These are phyloP conservation scores for Cytospora piceae DNA, from an alignment of 2,329 filamentous ascomycete genomes.

Conservation along the genomic window DNA sequence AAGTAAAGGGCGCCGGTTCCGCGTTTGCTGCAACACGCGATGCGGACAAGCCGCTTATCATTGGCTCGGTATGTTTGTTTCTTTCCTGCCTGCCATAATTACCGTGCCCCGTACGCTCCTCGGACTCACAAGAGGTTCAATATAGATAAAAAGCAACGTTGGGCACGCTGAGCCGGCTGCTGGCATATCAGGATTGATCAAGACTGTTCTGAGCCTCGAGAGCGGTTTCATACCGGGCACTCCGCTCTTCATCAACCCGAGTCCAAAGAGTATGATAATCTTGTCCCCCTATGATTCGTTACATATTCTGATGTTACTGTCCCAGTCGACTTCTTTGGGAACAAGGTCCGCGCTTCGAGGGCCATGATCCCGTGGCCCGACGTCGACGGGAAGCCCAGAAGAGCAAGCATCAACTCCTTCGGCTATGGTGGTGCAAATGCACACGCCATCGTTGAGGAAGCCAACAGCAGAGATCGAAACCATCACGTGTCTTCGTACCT, in stretches of 20 bases:
- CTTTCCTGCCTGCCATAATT: too few relatives aligned
- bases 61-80: conserved; percentile 29
- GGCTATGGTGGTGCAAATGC: background rate
- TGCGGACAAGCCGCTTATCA: conserved; percentile 1
- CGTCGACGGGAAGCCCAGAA: too few relatives aligned
- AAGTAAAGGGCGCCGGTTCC: conserved; percentile 32
- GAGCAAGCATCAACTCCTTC: background rate
- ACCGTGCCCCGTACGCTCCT: too few relatives aligned
- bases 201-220: conserved; percentile 31
- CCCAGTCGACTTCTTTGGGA: conserved; percentile 10
- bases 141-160: conserved; percentile 34
- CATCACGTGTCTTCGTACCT: conserved; percentile 17
- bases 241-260: conserved; percentile 27
- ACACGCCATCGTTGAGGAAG: conserved; percentile 1
- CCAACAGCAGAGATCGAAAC: background rate
- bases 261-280: conserved; percentile 24
- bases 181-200: conserved; percentile 34
- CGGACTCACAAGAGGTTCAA: too few relatives aligned
- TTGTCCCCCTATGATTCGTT: too few relatives aligned
- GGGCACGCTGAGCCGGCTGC: conserved; percentile 34
- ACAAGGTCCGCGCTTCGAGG: background rate
- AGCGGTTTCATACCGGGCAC: conserved; percentile 32
- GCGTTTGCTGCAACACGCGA: background rate
- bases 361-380: background rate
- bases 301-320: too few relatives aligned